Conservation (phyloP, 306 rosid genomes). For the Begonia peltatifolia region DNA sequence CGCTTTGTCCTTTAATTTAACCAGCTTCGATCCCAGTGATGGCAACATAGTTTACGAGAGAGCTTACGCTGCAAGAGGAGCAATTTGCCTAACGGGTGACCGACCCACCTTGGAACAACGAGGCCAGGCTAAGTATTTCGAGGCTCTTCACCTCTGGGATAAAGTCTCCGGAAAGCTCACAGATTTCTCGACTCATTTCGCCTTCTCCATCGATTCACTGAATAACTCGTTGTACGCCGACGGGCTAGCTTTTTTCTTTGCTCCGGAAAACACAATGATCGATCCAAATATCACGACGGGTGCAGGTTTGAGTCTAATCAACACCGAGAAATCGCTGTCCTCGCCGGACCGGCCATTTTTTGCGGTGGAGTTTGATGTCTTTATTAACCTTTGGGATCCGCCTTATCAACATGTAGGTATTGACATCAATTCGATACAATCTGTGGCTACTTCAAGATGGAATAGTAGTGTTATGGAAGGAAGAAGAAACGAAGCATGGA, state of each 20-base stretch:
- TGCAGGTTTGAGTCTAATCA: conserved; percentile 29
- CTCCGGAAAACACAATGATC: conserved; percentile 14
- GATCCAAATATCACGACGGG: conserved; percentile 10
- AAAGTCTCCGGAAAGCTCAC: conserved; percentile 16
- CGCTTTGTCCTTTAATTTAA: no score
- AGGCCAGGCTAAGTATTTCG: conserved; percentile 23
- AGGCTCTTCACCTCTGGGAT: conserved; percentile 25
- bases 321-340: not conserved
- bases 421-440: conserved; percentile 18
- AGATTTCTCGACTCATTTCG: conserved; percentile 30
- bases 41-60: no score
- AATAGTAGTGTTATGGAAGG: conserved; percentile 9
- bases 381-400: conserved; percentile 7
- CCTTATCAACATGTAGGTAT: conserved; percentile 24
- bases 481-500: conserved; percentile 15
- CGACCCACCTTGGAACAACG: no score
- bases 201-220: conserved; percentile 18
- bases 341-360: conserved; percentile 20
- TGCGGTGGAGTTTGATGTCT: conserved; percentile 43
- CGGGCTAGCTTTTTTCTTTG: conserved; percentile 36
- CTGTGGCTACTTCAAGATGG: conserved; percentile 19
- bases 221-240: not conserved
- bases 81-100: not conserved
- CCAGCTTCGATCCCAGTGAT: no score
- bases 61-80: no score